A percentile compares a stretch with the other conserved stretches of the same genome.
phyloP scores from a whole-genome alignment of 305 asterid species.

The Solanum hybrid region DNA sequence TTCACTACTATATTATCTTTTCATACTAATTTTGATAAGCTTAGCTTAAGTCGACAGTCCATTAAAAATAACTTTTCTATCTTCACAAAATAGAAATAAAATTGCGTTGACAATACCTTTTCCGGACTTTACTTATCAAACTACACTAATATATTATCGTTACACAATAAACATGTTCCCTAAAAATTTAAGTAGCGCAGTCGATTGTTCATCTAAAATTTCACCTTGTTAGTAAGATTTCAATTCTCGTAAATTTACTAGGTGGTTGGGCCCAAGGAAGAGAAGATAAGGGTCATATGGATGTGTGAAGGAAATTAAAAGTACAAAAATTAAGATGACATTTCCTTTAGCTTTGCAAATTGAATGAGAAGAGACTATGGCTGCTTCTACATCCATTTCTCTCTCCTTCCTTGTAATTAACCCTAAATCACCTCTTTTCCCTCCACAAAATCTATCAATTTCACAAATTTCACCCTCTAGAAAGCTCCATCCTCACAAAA shows the following conservation, averaged over 20 bases:
- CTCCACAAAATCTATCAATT: background rate
- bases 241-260: background rate
- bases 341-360: background rate
- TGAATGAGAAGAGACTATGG: conserved; percentile 3
- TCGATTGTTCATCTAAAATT: background rate
- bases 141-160: background rate
- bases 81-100: background rate
- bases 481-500: background rate
- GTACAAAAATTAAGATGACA: background rate
- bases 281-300: background rate
- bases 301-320: background rate
- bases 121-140: background rate
- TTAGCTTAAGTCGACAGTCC: rapidly evolving
- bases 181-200: rapidly evolving
- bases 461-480: background rate
- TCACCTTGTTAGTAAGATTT: background rate
- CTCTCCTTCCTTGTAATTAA: background rate
- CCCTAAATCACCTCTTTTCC: background rate
- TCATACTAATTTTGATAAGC: background rate
- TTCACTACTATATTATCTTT: background rate
- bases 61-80: background rate
- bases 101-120: rapidly evolving
- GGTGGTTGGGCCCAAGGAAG: background rate
- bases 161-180: background rate
- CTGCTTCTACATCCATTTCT: background rate